Percentiles rank a stretch among this genome's conserved stretches.
phyloP scores from a whole-genome alignment of 1,284 basidiomycete species.

The Rhodotorula sp. region DNA sequence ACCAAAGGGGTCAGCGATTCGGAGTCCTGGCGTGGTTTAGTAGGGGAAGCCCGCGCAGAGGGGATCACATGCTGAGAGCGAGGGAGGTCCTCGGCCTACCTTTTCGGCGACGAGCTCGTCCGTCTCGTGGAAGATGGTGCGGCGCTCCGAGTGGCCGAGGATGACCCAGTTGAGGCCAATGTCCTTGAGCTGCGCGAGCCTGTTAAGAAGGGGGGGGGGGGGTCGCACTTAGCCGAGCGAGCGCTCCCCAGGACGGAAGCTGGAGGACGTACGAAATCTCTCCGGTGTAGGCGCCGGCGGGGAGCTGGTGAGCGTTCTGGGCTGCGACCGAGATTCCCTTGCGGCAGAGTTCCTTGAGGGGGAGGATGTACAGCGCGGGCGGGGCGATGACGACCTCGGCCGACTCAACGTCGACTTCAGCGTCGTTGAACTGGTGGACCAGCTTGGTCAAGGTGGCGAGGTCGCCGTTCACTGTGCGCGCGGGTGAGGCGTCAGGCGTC shows the following conservation, averaged over 20 bases:
- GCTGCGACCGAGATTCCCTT: slow-evolving; percentile 62
- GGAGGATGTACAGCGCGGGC: slow-evolving; percentile 79
- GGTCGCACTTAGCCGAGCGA: no score
- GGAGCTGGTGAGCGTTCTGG: slow-evolving; percentile 86
- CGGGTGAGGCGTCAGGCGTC: no score
- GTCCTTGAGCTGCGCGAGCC: slow-evolving; percentile 75
- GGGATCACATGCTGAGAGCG: no score
- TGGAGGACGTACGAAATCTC: slow-evolving; percentile 70
- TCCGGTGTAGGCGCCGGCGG: slow-evolving; percentile 89
- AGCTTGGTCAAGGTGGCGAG: slow-evolving; percentile 64
- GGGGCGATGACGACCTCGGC: slow-evolving; percentile 84
- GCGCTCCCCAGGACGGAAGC: not conserved
- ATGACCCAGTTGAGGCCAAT: slow-evolving; percentile 88
- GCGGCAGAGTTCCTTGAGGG: slow-evolving; percentile 60
- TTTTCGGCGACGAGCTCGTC: slow-evolving; percentile 78
- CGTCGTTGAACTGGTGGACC: slow-evolving; percentile 68
- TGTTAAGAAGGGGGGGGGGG: no score
- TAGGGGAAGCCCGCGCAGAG: no score
- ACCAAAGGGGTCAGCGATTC: no score
- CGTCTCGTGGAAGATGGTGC: slow-evolving; percentile 85
- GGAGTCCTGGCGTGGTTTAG: no score
- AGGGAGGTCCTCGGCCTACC: slow-evolving; percentile 55
- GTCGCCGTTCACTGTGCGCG: slow-evolving; percentile 59
- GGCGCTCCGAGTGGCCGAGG: slow-evolving; percentile 96
- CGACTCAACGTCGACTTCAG: slow-evolving; percentile 67